Percentiles rank a stretch among this genome's conserved stretches.
phyloP scores from a whole-genome alignment of 73 alveolate genomes.

The Paramecium pentaurelia region DNA sequence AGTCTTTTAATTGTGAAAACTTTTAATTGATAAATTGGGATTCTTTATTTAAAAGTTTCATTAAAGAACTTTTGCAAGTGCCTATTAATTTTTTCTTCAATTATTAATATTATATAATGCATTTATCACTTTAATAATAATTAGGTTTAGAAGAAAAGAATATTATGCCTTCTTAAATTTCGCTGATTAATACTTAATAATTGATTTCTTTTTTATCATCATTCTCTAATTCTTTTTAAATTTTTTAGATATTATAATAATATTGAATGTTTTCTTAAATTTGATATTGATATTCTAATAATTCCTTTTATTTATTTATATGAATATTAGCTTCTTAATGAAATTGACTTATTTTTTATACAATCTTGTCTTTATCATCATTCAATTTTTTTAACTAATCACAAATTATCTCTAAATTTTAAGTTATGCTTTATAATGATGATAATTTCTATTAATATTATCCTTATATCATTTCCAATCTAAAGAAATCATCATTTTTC shows the following conservation, averaged over 20 bases:
- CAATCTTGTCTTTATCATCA: conserved; percentile 20
- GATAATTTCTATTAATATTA: background rate
- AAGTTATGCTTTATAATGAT: background rate
- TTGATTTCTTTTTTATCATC: background rate
- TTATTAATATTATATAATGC: background rate
- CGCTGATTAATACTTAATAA: background rate
- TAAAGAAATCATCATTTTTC: background rate
- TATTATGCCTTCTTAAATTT: background rate
- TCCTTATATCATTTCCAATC: background rate
- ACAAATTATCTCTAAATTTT: background rate
- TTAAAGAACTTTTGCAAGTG: background rate
- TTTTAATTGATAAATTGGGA: background rate
- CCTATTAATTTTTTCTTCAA: background rate
- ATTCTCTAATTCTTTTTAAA: background rate
- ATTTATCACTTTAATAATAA: conserved; percentile 6
- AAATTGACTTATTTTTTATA: background rate
- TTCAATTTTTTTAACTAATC: background rate
- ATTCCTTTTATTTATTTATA: background rate
- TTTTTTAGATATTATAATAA: background rate
- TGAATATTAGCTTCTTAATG: conserved; percentile 35
- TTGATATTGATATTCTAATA: background rate
- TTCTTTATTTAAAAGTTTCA: background rate
- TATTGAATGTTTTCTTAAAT: background rate
- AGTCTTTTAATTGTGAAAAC: background rate
- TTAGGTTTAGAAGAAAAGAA: conserved; percentile 14